Percentiles rank a stretch among this genome's conserved stretches.
These are phyloP conservation scores for Populus nigra DNA, from an alignment of 345 rosid genomes.

Conservation along the genomic window DNA sequence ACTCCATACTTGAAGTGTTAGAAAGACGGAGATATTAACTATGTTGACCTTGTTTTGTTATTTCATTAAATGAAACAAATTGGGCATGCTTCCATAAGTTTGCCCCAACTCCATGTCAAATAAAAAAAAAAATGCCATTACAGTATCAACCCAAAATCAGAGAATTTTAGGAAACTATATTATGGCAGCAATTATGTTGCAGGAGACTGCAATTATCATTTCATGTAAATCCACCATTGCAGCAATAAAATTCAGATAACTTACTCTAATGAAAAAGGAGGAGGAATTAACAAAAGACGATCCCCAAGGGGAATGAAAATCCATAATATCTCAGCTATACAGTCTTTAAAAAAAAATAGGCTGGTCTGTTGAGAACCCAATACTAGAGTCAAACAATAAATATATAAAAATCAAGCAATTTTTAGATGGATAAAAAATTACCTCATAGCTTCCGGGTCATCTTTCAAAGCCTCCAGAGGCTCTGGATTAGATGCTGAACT, in stretches of 20 bases:
- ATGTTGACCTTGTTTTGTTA: background rate
- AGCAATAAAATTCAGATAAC: background rate
- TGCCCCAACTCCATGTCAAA: background rate
- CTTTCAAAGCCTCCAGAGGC: slow-evolving; percentile 54
- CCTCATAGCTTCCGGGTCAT: slow-evolving; percentile 84
- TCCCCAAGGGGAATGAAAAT: background rate
- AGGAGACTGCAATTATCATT: background rate
- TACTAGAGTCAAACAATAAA: background rate
- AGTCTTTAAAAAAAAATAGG: background rate
- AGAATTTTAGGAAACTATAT: background rate
- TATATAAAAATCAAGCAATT: background rate
- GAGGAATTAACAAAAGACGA: background rate
- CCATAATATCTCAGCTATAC: background rate
- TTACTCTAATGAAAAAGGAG: background rate
- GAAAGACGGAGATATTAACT: background rate
- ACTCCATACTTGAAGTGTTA: background rate
- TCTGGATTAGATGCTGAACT: slow-evolving; percentile 44
- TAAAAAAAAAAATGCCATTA: background rate
- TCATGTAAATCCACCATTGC: background rate
- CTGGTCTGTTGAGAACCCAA: too few relatives aligned
- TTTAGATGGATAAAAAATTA: slow-evolving; percentile 15
- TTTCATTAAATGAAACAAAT: background rate
- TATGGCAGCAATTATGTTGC: background rate
- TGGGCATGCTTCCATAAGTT: background rate
- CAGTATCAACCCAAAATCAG: background rate